These are phyloP conservation scores for Aureobasidium vineae DNA, from an alignment of 2,329 filamentous ascomycete genomes.

Conservation along the genomic window DNA sequence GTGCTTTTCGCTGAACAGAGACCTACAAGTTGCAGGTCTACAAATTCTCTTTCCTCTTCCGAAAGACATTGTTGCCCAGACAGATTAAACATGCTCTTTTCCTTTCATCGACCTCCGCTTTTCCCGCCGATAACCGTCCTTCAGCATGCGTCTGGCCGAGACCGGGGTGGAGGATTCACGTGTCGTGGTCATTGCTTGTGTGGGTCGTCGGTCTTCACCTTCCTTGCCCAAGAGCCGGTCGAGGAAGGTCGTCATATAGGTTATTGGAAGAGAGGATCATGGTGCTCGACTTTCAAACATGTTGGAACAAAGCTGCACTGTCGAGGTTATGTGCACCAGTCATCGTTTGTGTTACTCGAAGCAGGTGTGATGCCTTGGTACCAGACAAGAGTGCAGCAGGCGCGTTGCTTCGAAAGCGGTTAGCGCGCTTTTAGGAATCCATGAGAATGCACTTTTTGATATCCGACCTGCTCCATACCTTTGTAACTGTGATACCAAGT, in stretches of 20 bases:
- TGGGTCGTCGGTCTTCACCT: slow-evolving; percentile 20
- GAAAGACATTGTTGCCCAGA: background rate
- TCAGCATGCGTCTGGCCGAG: background rate
- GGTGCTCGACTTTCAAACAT: background rate
- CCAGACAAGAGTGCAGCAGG: background rate
- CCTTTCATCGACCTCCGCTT: background rate
- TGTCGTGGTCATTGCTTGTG: slow-evolving; percentile 8
- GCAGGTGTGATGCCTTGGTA: background rate
- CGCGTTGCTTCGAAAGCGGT: background rate
- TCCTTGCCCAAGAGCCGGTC: background rate
- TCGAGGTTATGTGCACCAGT: background rate
- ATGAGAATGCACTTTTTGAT: background rate
- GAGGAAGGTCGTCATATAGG: background rate
- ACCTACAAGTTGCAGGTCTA: slow-evolving; percentile 11
- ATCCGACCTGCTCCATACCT: background rate
- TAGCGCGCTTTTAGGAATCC: background rate
- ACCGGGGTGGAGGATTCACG: slow-evolving; percentile 14
- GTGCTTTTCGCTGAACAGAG: background rate
- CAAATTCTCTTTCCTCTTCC: background rate
- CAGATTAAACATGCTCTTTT: slow-evolving; percentile 22
- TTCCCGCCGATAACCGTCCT: slow-evolving; percentile 21
- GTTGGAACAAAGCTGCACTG: background rate
- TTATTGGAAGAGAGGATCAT: background rate
- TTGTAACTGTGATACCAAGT: background rate
- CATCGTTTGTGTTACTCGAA: background rate